Conservation (phyloP, 164 flowering plant species). For the Annona cherimola region DNA sequence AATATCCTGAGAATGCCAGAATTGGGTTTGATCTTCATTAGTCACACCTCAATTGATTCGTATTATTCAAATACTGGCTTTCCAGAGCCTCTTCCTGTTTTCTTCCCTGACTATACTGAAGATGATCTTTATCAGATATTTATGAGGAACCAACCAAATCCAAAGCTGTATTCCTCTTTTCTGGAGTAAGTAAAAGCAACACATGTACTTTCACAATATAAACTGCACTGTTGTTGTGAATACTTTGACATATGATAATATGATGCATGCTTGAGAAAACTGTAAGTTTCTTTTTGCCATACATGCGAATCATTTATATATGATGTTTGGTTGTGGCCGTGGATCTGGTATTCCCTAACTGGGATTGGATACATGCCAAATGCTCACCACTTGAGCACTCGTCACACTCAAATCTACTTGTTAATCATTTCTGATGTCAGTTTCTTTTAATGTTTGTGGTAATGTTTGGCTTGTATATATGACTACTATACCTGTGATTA, state of each 20-base stretch:
- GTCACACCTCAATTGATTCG: conserved; percentile 63
- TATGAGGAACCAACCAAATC: conserved; percentile 55
- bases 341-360: background rate
- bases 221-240: background rate
- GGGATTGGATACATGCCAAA: background rate
- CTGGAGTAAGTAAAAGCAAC: conserved; percentile 57
- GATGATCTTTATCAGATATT: conserved; percentile 70
- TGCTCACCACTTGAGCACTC: background rate
- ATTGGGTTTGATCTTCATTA: conserved; percentile 73
- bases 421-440: background rate
- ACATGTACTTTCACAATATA: background rate
- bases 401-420: background rate
- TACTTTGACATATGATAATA: background rate
- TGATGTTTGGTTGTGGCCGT: background rate
- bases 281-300: background rate
- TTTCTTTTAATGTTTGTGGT: background rate
- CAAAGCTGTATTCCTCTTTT: conserved; percentile 70
- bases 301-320: background rate
- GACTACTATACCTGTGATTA: background rate
- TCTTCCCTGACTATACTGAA: conserved; percentile 72
- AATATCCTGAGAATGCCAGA: conserved; percentile 69
- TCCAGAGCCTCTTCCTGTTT: conserved; percentile 55
- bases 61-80: conserved; percentile 57
- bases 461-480: background rate
- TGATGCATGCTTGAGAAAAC: background rate